Conservation (phyloP, 163 green algal genomes). For the Scenedesmus sp. region DNA sequence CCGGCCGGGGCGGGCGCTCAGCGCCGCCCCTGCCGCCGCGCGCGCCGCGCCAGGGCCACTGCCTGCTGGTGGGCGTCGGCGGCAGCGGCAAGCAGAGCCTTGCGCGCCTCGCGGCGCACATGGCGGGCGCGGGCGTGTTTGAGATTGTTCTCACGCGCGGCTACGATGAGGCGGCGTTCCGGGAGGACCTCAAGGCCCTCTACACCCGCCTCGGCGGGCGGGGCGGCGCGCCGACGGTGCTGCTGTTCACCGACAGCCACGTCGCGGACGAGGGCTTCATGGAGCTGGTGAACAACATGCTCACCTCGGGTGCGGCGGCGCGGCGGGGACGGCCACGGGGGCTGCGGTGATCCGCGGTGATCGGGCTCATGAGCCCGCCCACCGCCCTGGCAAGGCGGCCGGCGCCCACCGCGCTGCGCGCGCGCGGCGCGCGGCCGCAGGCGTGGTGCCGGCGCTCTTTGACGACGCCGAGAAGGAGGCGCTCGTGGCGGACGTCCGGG, state of each 20-base stretch:
- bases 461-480: conserved; percentile 84
- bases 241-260: conserved; percentile 92
- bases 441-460: conserved; percentile 89
- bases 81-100: conserved; percentile 93
- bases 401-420: too few species aligned
- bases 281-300: conserved; percentile 96
- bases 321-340: background rate
- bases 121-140: conserved; percentile 79
- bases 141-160: conserved; percentile 87
- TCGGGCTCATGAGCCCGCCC: too few species aligned
- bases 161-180: conserved; percentile 85
- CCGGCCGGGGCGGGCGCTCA: too few species aligned
- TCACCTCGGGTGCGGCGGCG: conserved; percentile 61
- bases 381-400: too few species aligned
- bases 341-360: background rate
- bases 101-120: conserved; percentile 84
- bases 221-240: conserved; percentile 77
- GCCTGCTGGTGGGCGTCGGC: conserved; percentile 92
- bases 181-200: conserved; percentile 90
- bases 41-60: conserved; percentile 54
- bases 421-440: conserved; percentile 45
- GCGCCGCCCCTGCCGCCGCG: background rate
- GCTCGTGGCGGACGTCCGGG: conserved; percentile 69
- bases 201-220: conserved; percentile 81
- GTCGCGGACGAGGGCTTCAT: conserved; percentile 91